phyloP scores from a whole-genome alignment of 2,329 filamentous ascomycete species.

The Aspergillus sp. region DNA sequence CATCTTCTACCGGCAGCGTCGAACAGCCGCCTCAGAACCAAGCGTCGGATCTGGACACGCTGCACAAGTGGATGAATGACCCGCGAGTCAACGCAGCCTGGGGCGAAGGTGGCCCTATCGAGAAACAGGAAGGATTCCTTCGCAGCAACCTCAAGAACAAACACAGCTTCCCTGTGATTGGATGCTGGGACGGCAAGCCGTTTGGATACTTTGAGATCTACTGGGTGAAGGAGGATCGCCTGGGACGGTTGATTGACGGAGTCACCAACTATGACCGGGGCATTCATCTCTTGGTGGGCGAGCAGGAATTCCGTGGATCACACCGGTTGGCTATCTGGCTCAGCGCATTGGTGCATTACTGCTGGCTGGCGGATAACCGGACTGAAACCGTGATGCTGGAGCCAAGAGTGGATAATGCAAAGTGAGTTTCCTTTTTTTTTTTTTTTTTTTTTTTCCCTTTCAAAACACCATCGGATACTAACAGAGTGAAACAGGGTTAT shows the following conservation, averaged over 20 bases:
- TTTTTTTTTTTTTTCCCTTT: neutral
- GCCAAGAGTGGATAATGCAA: conserved; percentile 83
- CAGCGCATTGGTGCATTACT: conserved; percentile 81
- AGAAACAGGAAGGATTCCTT: conserved; percentile 64
- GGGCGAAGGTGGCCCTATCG: conserved; percentile 59
- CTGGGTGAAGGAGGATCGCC: conserved; percentile 88
- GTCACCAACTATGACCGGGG: conserved; percentile 81
- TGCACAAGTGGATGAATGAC: conserved; percentile 85
- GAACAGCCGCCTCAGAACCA: conserved; percentile 29
- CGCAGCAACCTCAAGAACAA: conserved; percentile 57
- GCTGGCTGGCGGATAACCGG: conserved; percentile 69
- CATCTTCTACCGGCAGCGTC: conserved; percentile 32
- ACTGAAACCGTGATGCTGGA: conserved; percentile 83
- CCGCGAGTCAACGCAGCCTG: conserved; percentile 81
- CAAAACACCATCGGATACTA: too few species aligned
- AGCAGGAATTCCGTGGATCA: conserved; percentile 83
- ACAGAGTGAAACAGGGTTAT: conserved; percentile 51
- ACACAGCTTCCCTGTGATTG: conserved; percentile 87
- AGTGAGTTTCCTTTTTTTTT: conserved; percentile 51
- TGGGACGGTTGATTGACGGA: conserved; percentile 64
- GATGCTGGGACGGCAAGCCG: conserved; percentile 87
- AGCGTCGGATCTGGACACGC: conserved; percentile 60
- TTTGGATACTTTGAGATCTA: conserved; percentile 98
- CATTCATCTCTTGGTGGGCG: conserved; percentile 82
- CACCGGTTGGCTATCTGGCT: conserved; percentile 75